Percentiles rank a stretch among this genome's conserved stretches.
Evolutionary conservation across 352 stramenopile species (phyloP).

Genomic region (Globisporangium camurandrum): DNA sequence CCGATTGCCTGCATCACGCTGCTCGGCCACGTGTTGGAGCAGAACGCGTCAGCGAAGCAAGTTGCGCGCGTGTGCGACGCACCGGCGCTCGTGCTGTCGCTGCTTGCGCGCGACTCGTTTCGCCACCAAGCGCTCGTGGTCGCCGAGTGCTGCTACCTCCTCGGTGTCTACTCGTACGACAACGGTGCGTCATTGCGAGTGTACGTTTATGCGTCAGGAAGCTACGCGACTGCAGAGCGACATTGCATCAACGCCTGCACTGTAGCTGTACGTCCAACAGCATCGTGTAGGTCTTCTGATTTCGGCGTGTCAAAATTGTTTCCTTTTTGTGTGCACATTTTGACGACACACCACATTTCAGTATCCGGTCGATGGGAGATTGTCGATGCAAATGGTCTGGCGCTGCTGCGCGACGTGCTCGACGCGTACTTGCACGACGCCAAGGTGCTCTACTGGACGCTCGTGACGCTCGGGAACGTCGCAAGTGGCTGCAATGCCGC

Average conservation of each 20-base stretch:
- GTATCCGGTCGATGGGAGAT: conserved; percentile 32
- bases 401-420: conserved; percentile 30
- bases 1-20: conserved; percentile 11
- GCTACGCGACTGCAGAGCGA: too few species aligned
- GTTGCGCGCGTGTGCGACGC: conserved; percentile 20
- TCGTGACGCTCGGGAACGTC: conserved; percentile 47
- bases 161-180: conserved; percentile 47
- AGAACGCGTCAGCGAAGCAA: conserved; percentile 30
- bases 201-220: too few species aligned
- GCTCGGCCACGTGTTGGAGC: conserved; percentile 18
- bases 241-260: neutral
- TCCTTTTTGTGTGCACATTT: too few species aligned
- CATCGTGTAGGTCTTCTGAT: too few species aligned
- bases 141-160: conserved; percentile 42
- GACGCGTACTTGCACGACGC: conserved; percentile 24
- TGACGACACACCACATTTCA: too few species aligned
- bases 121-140: conserved; percentile 21
- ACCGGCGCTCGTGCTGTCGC: conserved; percentile 20
- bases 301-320: too few species aligned
- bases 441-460: conserved; percentile 45
- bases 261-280: neutral
- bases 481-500: conserved; percentile 22
- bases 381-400: conserved; percentile 24
- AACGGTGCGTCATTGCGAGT: conserved; percentile 27
- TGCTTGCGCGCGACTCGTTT: conserved; percentile 24